Evolutionary conservation across 2,329 filamentous ascomycete genomes (phyloP).

Genomic region (Thelonectria olida): DNA sequence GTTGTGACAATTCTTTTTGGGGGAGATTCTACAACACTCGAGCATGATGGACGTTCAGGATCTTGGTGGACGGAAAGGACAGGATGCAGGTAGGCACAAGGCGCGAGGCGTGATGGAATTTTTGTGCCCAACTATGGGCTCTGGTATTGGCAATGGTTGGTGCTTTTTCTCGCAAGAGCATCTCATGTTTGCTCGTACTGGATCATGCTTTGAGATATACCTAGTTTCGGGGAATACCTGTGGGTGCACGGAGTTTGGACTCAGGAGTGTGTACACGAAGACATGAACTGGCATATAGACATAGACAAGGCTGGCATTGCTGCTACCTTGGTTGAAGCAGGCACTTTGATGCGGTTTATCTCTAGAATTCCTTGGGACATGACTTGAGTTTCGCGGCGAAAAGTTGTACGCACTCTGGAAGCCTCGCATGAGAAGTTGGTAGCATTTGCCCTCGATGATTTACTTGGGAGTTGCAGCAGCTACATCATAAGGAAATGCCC

Average conservation of each 20-base stretch:
- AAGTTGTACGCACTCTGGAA: too few species aligned
- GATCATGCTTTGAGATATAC: neutral
- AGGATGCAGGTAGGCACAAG: constrained; percentile 18
- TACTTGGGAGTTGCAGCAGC: neutral
- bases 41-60: constrained; percentile 21
- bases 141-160: constrained; percentile 20
- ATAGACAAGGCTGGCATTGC: constrained; percentile 32
- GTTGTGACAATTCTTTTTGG: constrained; percentile 27
- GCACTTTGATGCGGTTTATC: neutral
- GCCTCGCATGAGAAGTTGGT: too few species aligned
- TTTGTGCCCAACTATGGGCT: constrained; percentile 22
- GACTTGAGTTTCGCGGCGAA: too few species aligned
- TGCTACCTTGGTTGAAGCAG: neutral
- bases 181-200: constrained; percentile 17
- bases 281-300: constrained; percentile 32
- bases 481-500: too few species aligned
- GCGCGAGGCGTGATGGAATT: constrained; percentile 24
- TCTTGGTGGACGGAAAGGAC: constrained; percentile 18
- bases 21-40: constrained; percentile 17
- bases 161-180: constrained; percentile 22
- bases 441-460: neutral
- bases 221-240: constrained; percentile 14
- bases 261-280: constrained; percentile 33
- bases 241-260: constrained; percentile 26
- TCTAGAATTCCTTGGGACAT: too few species aligned